Percentiles rank a stretch among this genome's conserved stretches.
phyloP scores from a whole-genome alignment of 2,329 filamentous ascomycete genomes.

The Paramyrothecium roridum region DNA sequence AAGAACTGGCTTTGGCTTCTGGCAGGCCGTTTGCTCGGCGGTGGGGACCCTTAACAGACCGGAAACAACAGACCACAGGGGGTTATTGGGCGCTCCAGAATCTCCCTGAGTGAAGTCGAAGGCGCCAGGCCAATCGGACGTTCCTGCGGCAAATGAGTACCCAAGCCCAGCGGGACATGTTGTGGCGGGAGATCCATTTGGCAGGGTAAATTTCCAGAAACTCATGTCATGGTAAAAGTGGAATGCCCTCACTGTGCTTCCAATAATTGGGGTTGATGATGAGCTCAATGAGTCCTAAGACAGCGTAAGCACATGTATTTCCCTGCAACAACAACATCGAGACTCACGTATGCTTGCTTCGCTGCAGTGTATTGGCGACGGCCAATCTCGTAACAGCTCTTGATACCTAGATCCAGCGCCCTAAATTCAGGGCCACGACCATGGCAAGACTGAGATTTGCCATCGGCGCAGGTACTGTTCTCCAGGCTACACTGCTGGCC shows the following conservation, averaged over 20 bases:
- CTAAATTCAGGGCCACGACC: constrained; percentile 69
- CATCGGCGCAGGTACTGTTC: constrained; percentile 78
- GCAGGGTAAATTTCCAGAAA: constrained; percentile 68
- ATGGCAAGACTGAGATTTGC: constrained; percentile 68
- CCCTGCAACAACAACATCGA: not conserved
- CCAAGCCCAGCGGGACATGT: constrained; percentile 88
- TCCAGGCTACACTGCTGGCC: constrained; percentile 69
- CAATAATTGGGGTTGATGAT: constrained; percentile 49
- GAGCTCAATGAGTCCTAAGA: constrained; percentile 50
- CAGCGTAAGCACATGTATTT: not conserved
- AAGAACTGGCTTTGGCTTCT: constrained; percentile 78
- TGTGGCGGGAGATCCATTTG: constrained; percentile 65
- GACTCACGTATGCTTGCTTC: constrained; percentile 35
- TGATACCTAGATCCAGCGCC: constrained; percentile 66
- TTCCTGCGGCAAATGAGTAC: constrained; percentile 90
- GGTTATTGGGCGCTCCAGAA: constrained; percentile 67
- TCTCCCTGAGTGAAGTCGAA: constrained; percentile 94
- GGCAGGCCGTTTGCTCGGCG: constrained; percentile 69
- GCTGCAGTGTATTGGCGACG: constrained; percentile 66
- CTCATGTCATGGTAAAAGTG: constrained; percentile 85
- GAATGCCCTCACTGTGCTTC: constrained; percentile 71
- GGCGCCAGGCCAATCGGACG: constrained; percentile 83
- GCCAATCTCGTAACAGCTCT: constrained; percentile 74
- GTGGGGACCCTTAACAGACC: constrained; percentile 68
- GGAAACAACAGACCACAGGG: constrained; percentile 77